Evolutionary conservation across 148 eudicot species (phyloP).

Genomic region (Mesembryanthemum crystallinum): DNA sequence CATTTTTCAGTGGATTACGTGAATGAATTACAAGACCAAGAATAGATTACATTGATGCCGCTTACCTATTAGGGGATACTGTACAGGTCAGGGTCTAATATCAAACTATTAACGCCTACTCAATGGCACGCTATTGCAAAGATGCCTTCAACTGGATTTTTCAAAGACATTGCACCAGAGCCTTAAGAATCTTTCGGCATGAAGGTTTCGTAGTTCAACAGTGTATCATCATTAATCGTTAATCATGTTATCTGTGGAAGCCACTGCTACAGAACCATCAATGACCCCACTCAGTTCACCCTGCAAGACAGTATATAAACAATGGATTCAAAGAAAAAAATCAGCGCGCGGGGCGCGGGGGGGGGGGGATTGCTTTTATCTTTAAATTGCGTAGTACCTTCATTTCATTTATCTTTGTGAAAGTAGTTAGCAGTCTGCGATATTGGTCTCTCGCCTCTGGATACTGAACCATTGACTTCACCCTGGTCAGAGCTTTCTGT

Average conservation of each 20-base stretch:
- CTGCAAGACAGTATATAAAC: slow-evolving; percentile 28
- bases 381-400: slow-evolving; percentile 40
- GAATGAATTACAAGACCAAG: too few relatives aligned
- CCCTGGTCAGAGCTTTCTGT: slow-evolving; percentile 74
- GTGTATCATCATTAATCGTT: slow-evolving; percentile 40
- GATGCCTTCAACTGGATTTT: background rate
- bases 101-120: background rate
- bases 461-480: slow-evolving; percentile 86
- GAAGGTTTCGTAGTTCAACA: background rate
- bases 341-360: background rate
- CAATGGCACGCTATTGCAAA: background rate
- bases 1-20: too few relatives aligned
- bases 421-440: slow-evolving; percentile 68
- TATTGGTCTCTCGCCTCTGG: slow-evolving; percentile 92
- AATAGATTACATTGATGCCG: too few relatives aligned
- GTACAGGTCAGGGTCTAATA: too few relatives aligned
- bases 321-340: background rate
- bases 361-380: too few relatives aligned
- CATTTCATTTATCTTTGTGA: slow-evolving; percentile 55
- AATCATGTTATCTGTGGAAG: slow-evolving; percentile 42
- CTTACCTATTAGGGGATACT: too few relatives aligned
- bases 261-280: slow-evolving; percentile 34
- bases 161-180: background rate
- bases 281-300: slow-evolving; percentile 28
- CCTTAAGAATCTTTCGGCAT: background rate